Percentiles rank a stretch among this genome's conserved stretches.
Conservation (phyloP, 2,329 filamentous ascomycete genomes). For the Paracorniculantispora psalliotae region DNA sequence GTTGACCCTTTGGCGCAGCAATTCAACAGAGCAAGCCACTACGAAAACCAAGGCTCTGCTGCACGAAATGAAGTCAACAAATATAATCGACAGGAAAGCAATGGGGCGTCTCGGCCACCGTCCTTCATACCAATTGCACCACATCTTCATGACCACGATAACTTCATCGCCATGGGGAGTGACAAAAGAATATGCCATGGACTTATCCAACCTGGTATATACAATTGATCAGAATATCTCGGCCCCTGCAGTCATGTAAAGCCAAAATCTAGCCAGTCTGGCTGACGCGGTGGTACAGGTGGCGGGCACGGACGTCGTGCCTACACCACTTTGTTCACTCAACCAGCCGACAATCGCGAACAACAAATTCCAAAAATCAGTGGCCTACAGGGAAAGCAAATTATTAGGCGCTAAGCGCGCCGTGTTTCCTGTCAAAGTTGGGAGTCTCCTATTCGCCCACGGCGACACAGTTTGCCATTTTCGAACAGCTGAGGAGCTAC, state of each 20-base stretch:
- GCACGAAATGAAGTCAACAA: neutral
- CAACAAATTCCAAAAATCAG: neutral
- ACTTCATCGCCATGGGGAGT: conserved; percentile 23
- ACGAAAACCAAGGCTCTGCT: neutral
- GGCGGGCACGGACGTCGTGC: neutral
- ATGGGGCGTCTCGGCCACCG: neutral
- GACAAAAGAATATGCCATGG: conserved; percentile 47
- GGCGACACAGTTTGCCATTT: neutral
- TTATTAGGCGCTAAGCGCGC: neutral
- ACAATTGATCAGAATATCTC: conserved; percentile 34
- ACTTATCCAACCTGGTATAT: conserved; percentile 38
- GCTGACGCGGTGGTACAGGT: conserved; percentile 20
- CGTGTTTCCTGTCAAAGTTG: neutral
- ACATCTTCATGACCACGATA: neutral
- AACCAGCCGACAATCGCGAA: neutral
- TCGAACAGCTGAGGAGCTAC: neutral
- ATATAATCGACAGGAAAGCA: neutral
- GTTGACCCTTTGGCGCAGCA: neutral
- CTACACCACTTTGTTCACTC: neutral
- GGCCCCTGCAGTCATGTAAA: conserved; percentile 40
- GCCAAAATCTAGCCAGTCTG: conserved; percentile 41
- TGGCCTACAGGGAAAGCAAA: neutral
- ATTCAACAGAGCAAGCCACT: neutral
- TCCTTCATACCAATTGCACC: neutral
- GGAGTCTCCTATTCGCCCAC: neutral